Conservation (phyloP, 306 rosid genomes). For the Casuarina cunninghamiana region DNA sequence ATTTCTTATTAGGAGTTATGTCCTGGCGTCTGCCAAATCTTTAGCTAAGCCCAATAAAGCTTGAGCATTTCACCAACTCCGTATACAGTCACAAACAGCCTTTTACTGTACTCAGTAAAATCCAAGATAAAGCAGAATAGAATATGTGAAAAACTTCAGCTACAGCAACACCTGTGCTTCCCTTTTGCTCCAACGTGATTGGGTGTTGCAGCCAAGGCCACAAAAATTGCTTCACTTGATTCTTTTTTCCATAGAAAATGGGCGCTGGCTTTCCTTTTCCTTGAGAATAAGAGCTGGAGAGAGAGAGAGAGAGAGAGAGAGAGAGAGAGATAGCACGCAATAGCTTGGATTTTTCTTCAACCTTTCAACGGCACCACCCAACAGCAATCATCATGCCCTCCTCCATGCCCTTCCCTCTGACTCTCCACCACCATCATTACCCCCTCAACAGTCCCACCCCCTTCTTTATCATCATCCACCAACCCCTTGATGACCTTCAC, state of each 20-base stretch:
- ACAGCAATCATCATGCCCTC: conserved; percentile 77
- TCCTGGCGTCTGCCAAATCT: conserved; percentile 59
- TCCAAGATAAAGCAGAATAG: not conserved
- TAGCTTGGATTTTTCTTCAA: conserved; percentile 67
- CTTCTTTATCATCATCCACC: conserved; percentile 37
- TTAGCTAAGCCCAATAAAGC: conserved; percentile 88
- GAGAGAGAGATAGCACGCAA: conserved; percentile 41
- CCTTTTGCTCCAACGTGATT: conserved; percentile 13
- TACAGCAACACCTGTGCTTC: conserved; percentile 2
- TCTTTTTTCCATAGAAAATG: conserved; percentile 19
- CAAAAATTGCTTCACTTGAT: conserved; percentile 27
- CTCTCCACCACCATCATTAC: conserved; percentile 63
- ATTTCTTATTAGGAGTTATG: conserved; percentile 33
- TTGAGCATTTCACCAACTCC: conserved; percentile 49
- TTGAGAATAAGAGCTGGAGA: conserved; percentile 33
- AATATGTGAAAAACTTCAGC: conserved; percentile 6
- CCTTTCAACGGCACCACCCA: conserved; percentile 58
- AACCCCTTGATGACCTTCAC: conserved; percentile 18
- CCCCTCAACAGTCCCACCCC: conserved; percentile 46
- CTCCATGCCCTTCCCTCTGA: conserved; percentile 40
- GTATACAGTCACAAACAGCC: conserved; percentile 85
- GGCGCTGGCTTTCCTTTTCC: conserved; percentile 31
- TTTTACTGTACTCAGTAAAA: conserved; percentile 48
- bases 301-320: conserved; percentile 36
- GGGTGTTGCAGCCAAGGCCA: conserved; percentile 25